phyloP scores from a whole-genome alignment of 805 yeast species.

The Nakazawaea ishiwadae region DNA sequence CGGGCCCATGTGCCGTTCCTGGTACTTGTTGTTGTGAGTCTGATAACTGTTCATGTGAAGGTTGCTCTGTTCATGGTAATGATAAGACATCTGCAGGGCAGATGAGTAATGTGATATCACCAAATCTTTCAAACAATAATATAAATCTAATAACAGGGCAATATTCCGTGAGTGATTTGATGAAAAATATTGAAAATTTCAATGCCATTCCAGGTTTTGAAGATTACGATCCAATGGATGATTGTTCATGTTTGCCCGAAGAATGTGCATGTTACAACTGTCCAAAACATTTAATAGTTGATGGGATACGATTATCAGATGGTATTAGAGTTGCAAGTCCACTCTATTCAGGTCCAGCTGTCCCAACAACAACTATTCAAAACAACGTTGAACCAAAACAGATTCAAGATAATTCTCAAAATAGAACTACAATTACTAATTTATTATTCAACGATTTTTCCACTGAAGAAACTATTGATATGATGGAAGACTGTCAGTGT shows the following conservation, averaged over 20 bases:
- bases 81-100: too few species aligned
- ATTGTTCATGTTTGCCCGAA: conserved; percentile 26
- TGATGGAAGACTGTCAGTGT: conserved; percentile 23
- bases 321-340: conserved; percentile 20
- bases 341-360: too few species aligned
- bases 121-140: too few species aligned
- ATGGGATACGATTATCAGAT: conserved; percentile 25
- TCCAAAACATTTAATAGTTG: conserved; percentile 26
- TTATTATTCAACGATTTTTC: conserved; percentile 8
- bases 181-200: background rate
- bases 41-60: conserved; percentile 25
- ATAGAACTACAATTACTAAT: conserved; percentile 2
- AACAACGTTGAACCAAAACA: background rate
- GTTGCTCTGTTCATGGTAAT: conserved; percentile 25
- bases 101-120: background rate
- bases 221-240: conserved; percentile 14
- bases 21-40: conserved; percentile 30
- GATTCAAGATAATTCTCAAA: too few species aligned
- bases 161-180: background rate
- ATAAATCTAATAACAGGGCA: too few species aligned
- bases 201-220: background rate
- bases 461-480: conserved; percentile 5
- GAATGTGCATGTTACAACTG: conserved; percentile 31
- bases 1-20: conserved; percentile 28
- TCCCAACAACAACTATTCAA: background rate